phyloP scores from a whole-genome alignment of 257 asterid species.

The Solanum clarkiae region DNA sequence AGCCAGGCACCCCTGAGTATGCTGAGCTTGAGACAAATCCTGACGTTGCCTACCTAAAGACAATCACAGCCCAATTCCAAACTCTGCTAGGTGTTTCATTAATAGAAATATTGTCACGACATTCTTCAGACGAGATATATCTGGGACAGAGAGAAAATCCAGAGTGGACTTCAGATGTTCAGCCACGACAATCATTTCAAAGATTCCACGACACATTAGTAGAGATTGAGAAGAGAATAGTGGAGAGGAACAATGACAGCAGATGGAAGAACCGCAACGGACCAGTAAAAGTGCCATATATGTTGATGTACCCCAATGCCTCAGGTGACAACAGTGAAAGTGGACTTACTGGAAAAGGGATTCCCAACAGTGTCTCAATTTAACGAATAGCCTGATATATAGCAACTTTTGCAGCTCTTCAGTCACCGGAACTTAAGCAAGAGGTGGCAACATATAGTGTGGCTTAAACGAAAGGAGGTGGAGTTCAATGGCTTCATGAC shows the following conservation, averaged over 20 bases:
- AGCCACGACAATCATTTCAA: constrained; percentile 9
- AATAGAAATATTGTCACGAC: constrained; percentile 20
- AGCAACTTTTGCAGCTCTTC: neutral
- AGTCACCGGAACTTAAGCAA: neutral
- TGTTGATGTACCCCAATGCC: constrained; percentile 15
- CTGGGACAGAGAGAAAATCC: constrained; percentile 21
- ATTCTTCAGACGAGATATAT: constrained; percentile 19
- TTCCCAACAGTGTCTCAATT: constrained; percentile 17
- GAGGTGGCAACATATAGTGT: neutral
- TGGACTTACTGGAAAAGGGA: constrained; percentile 23
- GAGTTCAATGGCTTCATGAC: neutral
- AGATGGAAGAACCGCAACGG: constrained; percentile 13
- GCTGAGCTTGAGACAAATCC: constrained; percentile 17
- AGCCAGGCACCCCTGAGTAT: constrained; percentile 21
- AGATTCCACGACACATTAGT: constrained; percentile 6
- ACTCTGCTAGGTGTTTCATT: constrained; percentile 16
- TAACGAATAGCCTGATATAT: neutral
- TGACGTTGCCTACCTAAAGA: constrained; percentile 11
- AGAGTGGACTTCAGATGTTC: constrained; percentile 17
- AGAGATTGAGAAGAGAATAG: constrained; percentile 8
- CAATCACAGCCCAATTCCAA: constrained; percentile 18
- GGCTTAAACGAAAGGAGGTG: neutral
- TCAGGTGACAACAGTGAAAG: neutral
- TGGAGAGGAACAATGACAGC: constrained; percentile 8
- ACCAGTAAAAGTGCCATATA: constrained; percentile 17